These are phyloP conservation scores for Pestalotiopsis sp. DNA, from an alignment of 2,329 filamentous ascomycete species.

Conservation along the genomic window DNA sequence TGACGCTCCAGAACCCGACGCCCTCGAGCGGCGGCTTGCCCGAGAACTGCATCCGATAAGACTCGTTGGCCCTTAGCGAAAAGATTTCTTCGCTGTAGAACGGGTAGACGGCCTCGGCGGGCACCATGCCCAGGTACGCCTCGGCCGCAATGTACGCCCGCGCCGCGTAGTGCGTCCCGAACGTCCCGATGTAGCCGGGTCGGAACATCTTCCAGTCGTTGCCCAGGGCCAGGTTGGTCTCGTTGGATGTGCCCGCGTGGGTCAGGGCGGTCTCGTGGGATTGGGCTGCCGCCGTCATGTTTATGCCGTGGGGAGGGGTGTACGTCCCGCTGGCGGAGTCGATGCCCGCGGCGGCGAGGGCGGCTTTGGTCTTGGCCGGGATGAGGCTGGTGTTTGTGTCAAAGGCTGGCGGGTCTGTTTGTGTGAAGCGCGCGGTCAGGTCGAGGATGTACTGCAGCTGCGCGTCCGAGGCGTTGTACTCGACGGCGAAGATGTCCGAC, in stretches of 20 bases:
- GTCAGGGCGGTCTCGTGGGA: not conserved
- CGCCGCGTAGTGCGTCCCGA: not conserved
- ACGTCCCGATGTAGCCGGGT: not conserved
- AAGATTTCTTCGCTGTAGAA: not conserved
- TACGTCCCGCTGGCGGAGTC: not conserved
- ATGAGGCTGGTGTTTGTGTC: no score
- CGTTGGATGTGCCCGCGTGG: not conserved
- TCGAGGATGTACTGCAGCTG: not conserved
- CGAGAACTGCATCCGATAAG: not conserved
- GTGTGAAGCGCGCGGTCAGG: no score
- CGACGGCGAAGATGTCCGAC: not conserved
- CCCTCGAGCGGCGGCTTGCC: not conserved
- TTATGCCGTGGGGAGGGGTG: not conserved
- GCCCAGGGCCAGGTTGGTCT: not conserved
- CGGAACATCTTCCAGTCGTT: not conserved
- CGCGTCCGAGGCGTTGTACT: not conserved
- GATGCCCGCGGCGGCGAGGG: no score
- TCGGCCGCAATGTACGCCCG: not conserved
- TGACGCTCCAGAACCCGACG: slow-evolving; percentile 6
- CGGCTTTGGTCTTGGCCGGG: no score
- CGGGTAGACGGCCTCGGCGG: not conserved
- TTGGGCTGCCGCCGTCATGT: not conserved
- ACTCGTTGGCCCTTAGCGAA: not conserved
- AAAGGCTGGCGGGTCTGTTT: no score
- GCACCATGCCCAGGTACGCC: not conserved